Evolutionary conservation across 2,329 filamentous ascomycete genomes (phyloP).

Genomic region (Paramyrothecium roridum): DNA sequence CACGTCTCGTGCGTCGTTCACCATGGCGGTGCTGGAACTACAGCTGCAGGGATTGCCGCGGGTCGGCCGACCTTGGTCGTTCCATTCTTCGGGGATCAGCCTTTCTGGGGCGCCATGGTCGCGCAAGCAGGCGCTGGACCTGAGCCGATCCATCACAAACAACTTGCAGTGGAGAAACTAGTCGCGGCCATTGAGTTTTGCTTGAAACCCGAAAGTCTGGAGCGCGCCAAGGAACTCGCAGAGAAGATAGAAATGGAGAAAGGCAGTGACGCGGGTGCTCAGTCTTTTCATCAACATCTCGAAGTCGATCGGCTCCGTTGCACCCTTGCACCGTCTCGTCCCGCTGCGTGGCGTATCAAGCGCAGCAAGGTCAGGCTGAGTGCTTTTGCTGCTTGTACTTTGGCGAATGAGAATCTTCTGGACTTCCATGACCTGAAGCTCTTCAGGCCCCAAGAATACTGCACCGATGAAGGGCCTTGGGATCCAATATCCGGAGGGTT

Average conservation of each 20-base stretch:
- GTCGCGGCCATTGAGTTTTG: slow-evolving; percentile 59
- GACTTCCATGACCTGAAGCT: slow-evolving; percentile 69
- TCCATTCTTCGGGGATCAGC: slow-evolving; percentile 81
- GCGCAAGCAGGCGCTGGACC: slow-evolving; percentile 68
- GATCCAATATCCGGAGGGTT: slow-evolving; percentile 6
- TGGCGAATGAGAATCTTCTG: slow-evolving; percentile 61
- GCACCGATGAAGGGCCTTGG: slow-evolving; percentile 5
- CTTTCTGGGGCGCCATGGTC: slow-evolving; percentile 77
- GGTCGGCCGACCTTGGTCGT: slow-evolving; percentile 77
- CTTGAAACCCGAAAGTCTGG: slow-evolving; percentile 53
- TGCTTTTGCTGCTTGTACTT: slow-evolving; percentile 64
- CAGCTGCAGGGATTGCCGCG: slow-evolving; percentile 72
- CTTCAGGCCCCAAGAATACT: slow-evolving; percentile 31
- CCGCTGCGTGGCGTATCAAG: slow-evolving; percentile 71
- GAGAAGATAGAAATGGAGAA: slow-evolving; percentile 61
- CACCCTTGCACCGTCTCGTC: slow-evolving; percentile 60
- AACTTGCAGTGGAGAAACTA: slow-evolving; percentile 62
- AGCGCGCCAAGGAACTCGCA: slow-evolving; percentile 54
- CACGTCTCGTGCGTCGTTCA: slow-evolving; percentile 77
- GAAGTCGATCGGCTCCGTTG: slow-evolving; percentile 64
- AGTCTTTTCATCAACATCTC: slow-evolving; percentile 66
- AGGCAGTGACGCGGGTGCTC: slow-evolving; percentile 57
- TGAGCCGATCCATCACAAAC: slow-evolving; percentile 62
- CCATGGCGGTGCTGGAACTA: slow-evolving; percentile 82
- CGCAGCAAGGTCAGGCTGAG: slow-evolving; percentile 65